These are phyloP conservation scores for Laetiporus sulphureus DNA, from an alignment of 1,284 basidiomycete species.

Conservation along the genomic window DNA sequence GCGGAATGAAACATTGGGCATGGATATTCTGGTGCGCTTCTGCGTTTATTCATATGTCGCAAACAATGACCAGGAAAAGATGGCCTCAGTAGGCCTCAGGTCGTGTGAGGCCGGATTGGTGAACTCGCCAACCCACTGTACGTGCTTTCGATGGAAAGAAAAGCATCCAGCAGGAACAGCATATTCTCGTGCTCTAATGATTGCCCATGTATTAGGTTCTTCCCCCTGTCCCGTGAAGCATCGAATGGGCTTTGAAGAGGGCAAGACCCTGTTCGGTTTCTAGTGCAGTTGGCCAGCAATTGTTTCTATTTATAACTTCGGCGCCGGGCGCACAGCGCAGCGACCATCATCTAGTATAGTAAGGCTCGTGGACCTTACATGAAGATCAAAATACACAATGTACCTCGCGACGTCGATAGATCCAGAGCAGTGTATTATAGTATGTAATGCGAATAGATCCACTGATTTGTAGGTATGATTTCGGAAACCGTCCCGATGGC, in stretches of 20 bases:
- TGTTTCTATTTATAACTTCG: neutral
- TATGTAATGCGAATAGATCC: neutral
- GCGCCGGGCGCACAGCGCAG: too few species aligned
- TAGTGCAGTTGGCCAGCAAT: neutral
- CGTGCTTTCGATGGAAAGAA: conserved; percentile 17
- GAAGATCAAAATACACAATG: neutral
- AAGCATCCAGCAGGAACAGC: conserved; percentile 17
- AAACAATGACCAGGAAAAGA: neutral
- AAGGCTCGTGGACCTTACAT: neutral
- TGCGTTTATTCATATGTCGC: neutral
- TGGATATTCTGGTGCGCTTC: conserved; percentile 19
- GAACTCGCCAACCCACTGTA: conserved; percentile 15
- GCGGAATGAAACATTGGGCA: conserved; percentile 20
- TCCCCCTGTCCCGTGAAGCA: conserved; percentile 12
- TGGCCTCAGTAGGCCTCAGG: conserved; percentile 10
- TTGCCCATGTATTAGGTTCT: neutral
- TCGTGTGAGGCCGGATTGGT: conserved; percentile 16
- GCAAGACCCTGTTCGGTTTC: conserved; percentile 15
- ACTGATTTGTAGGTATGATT: neutral
- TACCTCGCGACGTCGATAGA: neutral
- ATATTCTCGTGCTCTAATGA: conserved; percentile 12
- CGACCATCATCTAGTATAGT: neutral
- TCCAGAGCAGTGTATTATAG: neutral
- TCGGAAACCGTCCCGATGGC: too few species aligned
- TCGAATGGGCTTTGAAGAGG: conserved; percentile 19